These are phyloP conservation scores for Candolleomyces aberdarensis DNA, from an alignment of 768 basidiomycete genomes.

Conservation along the genomic window DNA sequence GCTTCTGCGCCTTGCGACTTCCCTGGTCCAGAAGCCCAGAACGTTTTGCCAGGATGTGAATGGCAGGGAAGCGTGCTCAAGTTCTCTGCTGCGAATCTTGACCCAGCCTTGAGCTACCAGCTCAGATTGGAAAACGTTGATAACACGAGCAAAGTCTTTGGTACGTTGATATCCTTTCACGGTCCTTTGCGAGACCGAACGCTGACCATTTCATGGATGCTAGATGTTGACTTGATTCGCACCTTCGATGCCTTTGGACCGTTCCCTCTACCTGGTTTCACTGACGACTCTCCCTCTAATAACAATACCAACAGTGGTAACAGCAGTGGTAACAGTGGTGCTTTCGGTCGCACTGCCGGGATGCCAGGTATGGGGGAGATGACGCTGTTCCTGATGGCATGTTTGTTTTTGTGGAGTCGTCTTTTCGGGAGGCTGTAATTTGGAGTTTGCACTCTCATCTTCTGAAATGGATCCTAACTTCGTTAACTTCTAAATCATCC, in stretches of 20 bases:
- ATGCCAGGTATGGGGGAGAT: neutral
- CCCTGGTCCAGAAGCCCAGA: neutral
- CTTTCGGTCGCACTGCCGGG: neutral
- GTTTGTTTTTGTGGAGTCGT: neutral
- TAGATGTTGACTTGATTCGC: neutral
- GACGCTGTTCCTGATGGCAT: neutral
- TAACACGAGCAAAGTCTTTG: neutral
- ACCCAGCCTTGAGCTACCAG: slow-evolving; percentile 1
- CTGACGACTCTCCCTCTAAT: neutral
- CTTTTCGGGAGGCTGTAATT: neutral
- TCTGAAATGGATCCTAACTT: too few species aligned
- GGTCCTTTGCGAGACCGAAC: neutral
- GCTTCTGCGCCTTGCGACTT: neutral
- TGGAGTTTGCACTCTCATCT: neutral
- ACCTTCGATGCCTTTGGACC: neutral
- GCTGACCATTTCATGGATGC: neutral
- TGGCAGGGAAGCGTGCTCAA: slow-evolving; percentile 7
- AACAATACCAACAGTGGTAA: neutral
- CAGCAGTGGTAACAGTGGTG: neutral
- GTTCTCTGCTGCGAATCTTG: slow-evolving; percentile 3
- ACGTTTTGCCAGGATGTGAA: neutral
- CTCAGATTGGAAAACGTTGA: slow-evolving; percentile 4
- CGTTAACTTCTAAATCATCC: too few species aligned
- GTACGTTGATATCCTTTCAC: neutral
- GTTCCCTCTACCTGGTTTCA: neutral